Percentiles rank a stretch among this genome's conserved stretches.
Conservation (phyloP, 2,329 filamentous ascomycete genomes). For the Colletotrichum sojae region DNA sequence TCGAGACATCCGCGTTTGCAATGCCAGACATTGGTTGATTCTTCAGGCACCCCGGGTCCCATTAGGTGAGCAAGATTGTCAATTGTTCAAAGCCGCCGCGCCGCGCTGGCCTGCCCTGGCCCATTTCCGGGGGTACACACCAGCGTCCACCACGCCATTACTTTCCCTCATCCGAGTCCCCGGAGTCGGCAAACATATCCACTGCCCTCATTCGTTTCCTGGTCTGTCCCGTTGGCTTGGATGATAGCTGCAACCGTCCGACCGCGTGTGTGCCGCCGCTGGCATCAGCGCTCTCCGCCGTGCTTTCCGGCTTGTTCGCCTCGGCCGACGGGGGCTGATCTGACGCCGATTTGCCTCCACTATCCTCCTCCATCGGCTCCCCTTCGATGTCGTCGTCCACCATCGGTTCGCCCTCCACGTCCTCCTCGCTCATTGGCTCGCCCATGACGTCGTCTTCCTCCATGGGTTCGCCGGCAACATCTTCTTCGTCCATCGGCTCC, state of each 20-base stretch:
- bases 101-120: constrained; percentile 13
- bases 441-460: constrained; percentile 60
- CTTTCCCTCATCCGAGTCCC: constrained; percentile 60
- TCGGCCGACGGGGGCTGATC: constrained; percentile 32
- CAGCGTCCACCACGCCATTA: constrained; percentile 31
- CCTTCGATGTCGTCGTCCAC: constrained; percentile 66
- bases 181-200: constrained; percentile 90
- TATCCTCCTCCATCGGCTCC: constrained; percentile 62
- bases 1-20: constrained; percentile 30
- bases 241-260: constrained; percentile 44
- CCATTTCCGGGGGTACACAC: constrained; percentile 2
- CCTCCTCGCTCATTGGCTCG: constrained; percentile 58
- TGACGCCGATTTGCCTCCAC: constrained; percentile 42
- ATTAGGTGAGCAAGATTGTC: constrained; percentile 34
- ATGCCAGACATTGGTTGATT: constrained; percentile 16
- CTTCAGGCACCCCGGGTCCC: constrained; percentile 20
- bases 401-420: constrained; percentile 54
- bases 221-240: constrained; percentile 50
- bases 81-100: constrained; percentile 23
- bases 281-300: constrained; percentile 42
- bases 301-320: constrained; percentile 15
- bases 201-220: constrained; percentile 80
- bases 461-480: constrained; percentile 60
- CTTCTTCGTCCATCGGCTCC: constrained; percentile 59
- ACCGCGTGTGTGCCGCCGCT: constrained; percentile 15